phyloP scores from a whole-genome alignment of 139 green algal species.

The Chlamydomonas applanata region DNA sequence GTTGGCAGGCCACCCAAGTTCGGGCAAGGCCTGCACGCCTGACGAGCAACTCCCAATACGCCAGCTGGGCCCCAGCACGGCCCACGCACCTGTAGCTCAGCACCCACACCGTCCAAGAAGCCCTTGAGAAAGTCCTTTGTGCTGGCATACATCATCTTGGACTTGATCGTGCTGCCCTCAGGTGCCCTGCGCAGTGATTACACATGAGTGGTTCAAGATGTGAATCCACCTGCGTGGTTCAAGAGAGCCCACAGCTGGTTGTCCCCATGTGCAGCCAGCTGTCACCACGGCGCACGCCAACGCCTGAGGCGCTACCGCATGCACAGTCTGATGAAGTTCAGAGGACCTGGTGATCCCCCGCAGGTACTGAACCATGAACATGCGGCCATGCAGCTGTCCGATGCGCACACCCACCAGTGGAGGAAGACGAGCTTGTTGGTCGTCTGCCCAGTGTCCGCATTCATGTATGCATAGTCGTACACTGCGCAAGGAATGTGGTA shows the following conservation, averaged over 20 bases:
- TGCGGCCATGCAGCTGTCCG: background rate
- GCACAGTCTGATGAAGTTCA: no score
- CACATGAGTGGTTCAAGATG: background rate
- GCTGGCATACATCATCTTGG: conserved; percentile 90
- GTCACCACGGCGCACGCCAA: no score
- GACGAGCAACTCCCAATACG: background rate
- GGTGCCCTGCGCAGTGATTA: conserved; percentile 60
- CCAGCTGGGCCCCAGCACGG: conserved; percentile 51
- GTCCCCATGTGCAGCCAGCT: background rate
- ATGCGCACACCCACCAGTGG: conserved; percentile 62
- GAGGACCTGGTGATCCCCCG: no score
- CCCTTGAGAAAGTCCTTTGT: conserved; percentile 91
- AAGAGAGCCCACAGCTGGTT: background rate
- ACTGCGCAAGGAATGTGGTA: conserved; percentile 46
- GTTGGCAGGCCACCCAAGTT: background rate
- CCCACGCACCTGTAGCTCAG: conserved; percentile 78
- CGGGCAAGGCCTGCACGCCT: background rate
- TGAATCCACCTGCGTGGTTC: background rate
- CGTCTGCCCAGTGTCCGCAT: conserved; percentile 60
- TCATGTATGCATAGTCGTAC: conserved; percentile 78
- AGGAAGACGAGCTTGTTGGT: conserved; percentile 87
- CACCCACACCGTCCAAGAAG: conserved; percentile 70
- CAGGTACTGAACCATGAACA: no score
- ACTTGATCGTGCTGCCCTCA: conserved; percentile 61
- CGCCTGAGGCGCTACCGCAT: no score